Conservation (phyloP, 495 filamentous ascomycete genomes). For the Trichoderma erinaceum region DNA sequence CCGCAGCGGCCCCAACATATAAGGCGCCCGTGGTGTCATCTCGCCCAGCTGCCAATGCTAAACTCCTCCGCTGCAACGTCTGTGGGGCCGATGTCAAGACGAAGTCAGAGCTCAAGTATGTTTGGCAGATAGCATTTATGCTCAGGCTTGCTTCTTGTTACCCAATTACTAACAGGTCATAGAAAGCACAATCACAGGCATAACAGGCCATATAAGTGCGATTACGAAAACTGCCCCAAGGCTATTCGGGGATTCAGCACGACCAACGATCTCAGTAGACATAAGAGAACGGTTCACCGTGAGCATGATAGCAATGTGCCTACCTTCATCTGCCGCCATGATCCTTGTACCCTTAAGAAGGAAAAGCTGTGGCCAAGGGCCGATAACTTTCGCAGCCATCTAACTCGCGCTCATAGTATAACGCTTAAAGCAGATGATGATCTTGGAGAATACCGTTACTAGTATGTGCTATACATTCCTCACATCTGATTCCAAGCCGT, state of each 20-base stretch:
- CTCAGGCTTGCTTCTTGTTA: not conserved
- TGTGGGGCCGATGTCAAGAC: constrained; percentile 32
- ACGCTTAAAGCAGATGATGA: constrained; percentile 35
- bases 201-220: constrained; percentile 65
- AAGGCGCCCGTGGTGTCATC: not conserved
- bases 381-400: constrained; percentile 89
- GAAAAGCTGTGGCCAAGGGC: constrained; percentile 75
- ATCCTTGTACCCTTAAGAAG: constrained; percentile 55
- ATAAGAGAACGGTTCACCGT: constrained; percentile 64
- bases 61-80: not conserved
- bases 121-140: not conserved
- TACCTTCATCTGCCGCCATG: constrained; percentile 61
- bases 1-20: not conserved
- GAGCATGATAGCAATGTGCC: constrained; percentile 42
- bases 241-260: constrained; percentile 67
- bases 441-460: not conserved
- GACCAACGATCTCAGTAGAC: constrained; percentile 70
- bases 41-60: not conserved
- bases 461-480: not conserved
- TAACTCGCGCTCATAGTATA: constrained; percentile 64
- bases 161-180: constrained; percentile 16
- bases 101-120: constrained; percentile 46
- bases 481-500: not conserved
- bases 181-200: constrained; percentile 83
- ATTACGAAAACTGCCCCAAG: constrained; percentile 51